Conservation (phyloP, 257 asterid genomes). For the Mitragyna speciosa region DNA sequence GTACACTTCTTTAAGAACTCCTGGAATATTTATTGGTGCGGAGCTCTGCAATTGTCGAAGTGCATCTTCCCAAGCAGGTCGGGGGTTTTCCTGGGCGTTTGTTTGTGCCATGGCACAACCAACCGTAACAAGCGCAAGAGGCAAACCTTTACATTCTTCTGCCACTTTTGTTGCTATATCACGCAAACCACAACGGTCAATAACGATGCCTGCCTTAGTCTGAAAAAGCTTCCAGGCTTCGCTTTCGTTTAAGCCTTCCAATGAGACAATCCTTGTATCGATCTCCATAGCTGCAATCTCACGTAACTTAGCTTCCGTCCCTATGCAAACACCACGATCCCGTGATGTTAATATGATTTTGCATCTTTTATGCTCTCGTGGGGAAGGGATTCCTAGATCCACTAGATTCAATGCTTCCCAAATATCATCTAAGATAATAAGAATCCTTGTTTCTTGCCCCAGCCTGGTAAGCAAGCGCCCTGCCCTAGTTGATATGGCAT, state of each 20-base stretch:
- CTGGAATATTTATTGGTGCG: neutral
- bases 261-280: neutral
- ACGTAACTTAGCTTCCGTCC: neutral
- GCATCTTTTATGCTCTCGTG: slow-evolving; percentile 4
- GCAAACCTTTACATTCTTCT: slow-evolving; percentile 27
- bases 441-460: neutral
- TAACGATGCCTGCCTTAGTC: neutral
- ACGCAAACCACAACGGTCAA: neutral
- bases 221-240: slow-evolving; percentile 30
- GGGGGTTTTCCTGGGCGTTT: too few relatives aligned
- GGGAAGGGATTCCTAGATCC: slow-evolving; percentile 21
- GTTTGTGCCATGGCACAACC: slow-evolving; percentile 9
- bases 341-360: slow-evolving; percentile 22
- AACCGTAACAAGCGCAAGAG: slow-evolving; percentile 29
- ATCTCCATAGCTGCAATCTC: too few relatives aligned
- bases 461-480: neutral
- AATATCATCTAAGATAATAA: slow-evolving; percentile 31
- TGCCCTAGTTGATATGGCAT: neutral
- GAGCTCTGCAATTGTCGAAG: neutral
- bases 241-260: neutral
- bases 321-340: neutral
- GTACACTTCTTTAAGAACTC: slow-evolving; percentile 15
- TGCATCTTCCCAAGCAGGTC: slow-evolving; percentile 16
- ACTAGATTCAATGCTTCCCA: slow-evolving; percentile 18
- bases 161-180: slow-evolving; percentile 9